Evolutionary conservation across 1,284 basidiomycete species (phyloP).

Genomic region (Gymnopus androsaceus): DNA sequence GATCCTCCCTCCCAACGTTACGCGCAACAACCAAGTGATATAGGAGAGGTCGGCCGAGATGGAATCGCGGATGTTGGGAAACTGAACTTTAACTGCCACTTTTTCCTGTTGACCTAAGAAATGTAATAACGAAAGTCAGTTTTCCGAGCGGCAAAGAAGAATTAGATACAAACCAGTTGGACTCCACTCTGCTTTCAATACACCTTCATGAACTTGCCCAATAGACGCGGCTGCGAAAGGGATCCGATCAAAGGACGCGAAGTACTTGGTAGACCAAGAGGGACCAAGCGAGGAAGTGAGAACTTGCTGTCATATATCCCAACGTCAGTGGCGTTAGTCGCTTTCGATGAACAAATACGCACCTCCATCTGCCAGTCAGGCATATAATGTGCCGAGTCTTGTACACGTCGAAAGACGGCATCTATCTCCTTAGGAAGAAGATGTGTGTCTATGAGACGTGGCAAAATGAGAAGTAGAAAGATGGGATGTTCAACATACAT

Average conservation of each 20-base stretch:
- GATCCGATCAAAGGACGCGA: slow-evolving; percentile 78
- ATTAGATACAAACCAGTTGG: slow-evolving; percentile 42
- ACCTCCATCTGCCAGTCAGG: slow-evolving; percentile 98
- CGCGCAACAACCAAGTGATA: slow-evolving; percentile 72
- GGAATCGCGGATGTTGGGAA: slow-evolving; percentile 87
- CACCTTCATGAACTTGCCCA: slow-evolving; percentile 90
- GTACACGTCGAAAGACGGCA: slow-evolving; percentile 86
- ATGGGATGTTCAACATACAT: neutral
- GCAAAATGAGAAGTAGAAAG: neutral
- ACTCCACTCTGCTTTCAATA: slow-evolving; percentile 52
- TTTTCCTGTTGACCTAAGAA: slow-evolving; percentile 39
- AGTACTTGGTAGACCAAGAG: slow-evolving; percentile 69
- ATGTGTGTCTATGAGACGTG: slow-evolving; percentile 86
- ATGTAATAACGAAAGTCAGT: neutral
- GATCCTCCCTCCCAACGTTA: slow-evolving; percentile 66
- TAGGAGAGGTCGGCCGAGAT: slow-evolving; percentile 90
- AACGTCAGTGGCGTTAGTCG: neutral
- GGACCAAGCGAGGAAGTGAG: slow-evolving; percentile 75
- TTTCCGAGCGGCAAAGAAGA: neutral
- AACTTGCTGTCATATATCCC: slow-evolving; percentile 64
- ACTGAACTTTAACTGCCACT: slow-evolving; percentile 96
- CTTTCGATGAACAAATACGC: slow-evolving; percentile 12
- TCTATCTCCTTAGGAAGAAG: slow-evolving; percentile 89
- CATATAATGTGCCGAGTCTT: slow-evolving; percentile 98
- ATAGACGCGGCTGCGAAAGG: slow-evolving; percentile 98